Conservation (phyloP, 2,329 filamentous ascomycete species). For the Fusarium mexicanum region DNA sequence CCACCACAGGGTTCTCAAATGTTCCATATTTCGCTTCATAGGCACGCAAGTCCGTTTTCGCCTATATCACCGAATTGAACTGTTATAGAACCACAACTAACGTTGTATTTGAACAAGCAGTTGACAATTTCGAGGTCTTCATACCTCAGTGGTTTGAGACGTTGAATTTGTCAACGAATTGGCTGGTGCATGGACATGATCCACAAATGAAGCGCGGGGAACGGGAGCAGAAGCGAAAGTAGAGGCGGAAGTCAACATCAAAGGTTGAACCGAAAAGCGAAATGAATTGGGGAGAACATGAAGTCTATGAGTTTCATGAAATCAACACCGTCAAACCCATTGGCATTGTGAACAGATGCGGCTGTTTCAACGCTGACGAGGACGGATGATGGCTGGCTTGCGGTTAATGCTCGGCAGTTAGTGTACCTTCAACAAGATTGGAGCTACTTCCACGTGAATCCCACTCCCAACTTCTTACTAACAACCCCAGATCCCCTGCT, state of each 20-base stretch:
- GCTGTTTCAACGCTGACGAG: not conserved
- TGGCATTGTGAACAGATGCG: not conserved
- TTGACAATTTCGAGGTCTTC: not conserved
- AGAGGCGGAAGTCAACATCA: not conserved
- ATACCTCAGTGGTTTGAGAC: not conserved
- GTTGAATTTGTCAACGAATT: not conserved
- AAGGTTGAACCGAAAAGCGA: not conserved
- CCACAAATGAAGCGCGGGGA: conserved; percentile 3
- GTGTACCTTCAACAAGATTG: not conserved
- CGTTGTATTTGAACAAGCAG: not conserved
- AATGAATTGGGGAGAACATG: not conserved
- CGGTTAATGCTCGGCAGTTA: conserved; percentile 38
- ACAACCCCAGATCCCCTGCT: conserved; percentile 37
- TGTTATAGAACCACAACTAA: too few species aligned
- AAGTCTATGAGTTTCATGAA: not conserved
- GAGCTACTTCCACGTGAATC: conserved; percentile 40
- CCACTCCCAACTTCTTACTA: conserved; percentile 8
- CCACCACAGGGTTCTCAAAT: not conserved
- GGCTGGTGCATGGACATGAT: conserved; percentile 5
- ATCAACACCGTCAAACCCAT: not conserved
- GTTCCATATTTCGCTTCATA: conserved; percentile 3
- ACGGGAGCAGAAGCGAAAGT: conserved; percentile 1
- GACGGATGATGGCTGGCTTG: not conserved
- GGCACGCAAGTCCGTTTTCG: not conserved
- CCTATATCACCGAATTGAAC: not conserved